phyloP scores from a whole-genome alignment of 176 grass and related monocot species.

The Triticum urartu region DNA sequence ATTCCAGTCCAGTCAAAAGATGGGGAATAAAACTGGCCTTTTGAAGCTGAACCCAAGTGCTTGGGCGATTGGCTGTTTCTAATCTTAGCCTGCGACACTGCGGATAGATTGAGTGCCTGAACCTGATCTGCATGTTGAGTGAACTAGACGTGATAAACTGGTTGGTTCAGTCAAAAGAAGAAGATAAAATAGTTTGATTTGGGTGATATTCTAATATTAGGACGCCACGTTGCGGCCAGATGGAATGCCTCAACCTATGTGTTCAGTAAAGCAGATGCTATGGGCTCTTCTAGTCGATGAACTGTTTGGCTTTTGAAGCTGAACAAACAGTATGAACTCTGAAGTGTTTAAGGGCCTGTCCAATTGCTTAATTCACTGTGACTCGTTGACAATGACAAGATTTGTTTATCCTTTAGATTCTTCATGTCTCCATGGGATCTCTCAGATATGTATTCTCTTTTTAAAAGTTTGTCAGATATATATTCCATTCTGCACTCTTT shows the following conservation, averaged over 20 bases:
- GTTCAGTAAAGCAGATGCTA: background rate
- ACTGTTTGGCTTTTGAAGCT: background rate
- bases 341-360: background rate
- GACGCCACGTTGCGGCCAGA: background rate
- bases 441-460: conserved; percentile 25
- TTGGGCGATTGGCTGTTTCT: background rate
- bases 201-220: background rate
- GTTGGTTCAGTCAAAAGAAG: background rate
- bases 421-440: conserved; percentile 17
- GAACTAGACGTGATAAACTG: background rate
- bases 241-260: background rate
- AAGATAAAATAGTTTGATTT: background rate
- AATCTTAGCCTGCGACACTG: background rate
- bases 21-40: background rate
- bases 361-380: background rate
- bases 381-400: background rate
- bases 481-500: conserved; percentile 28
- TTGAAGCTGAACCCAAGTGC: background rate
- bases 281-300: background rate
- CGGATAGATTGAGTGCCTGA: background rate
- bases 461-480: conserved; percentile 9
- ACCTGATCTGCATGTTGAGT: background rate
- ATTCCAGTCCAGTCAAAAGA: background rate
- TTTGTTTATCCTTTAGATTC: conserved; percentile 28
- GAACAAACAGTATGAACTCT: background rate